Percentiles rank a stretch among this genome's conserved stretches.
phyloP scores from a whole-genome alignment of 306 rosid genomes.

The Gastrolobium villosum region DNA sequence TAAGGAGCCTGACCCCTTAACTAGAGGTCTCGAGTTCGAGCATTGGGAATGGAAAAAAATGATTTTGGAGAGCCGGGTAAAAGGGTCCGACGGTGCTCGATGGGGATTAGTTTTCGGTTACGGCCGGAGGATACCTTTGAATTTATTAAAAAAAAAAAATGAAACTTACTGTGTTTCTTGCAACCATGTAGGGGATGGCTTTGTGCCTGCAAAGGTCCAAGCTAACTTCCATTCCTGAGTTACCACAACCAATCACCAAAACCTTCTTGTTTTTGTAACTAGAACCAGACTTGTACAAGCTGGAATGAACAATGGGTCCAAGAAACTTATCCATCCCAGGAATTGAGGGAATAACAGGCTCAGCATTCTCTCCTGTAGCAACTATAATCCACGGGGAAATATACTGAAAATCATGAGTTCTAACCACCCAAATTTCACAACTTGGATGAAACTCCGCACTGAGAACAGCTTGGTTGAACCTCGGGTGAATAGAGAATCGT shows the following conservation, averaged over 20 bases:
- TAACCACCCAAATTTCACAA: slow-evolving; percentile 61
- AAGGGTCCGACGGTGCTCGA: no score
- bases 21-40: no score
- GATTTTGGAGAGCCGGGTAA: no score
- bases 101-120: no score
- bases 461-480: slow-evolving; percentile 69
- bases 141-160: no score
- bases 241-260: slow-evolving; percentile 84
- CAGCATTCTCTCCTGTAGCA: slow-evolving; percentile 91
- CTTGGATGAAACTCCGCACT: slow-evolving; percentile 57
- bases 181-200: slow-evolving; percentile 78
- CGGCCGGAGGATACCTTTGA: no score
- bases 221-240: slow-evolving; percentile 96
- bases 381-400: slow-evolving; percentile 74
- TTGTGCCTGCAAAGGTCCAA: slow-evolving; percentile 78
- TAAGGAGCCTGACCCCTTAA: no score
- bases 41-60: no score
- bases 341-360: slow-evolving; percentile 68
- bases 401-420: slow-evolving; percentile 60
- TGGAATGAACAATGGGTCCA: slow-evolving; percentile 63
- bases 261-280: slow-evolving; percentile 65
- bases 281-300: slow-evolving; percentile 65
- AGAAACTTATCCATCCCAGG: slow-evolving; percentile 62
- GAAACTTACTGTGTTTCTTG: slow-evolving; percentile 70
- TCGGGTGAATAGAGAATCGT: slow-evolving; percentile 65